Evolutionary conservation across 768 basidiomycete genomes (phyloP).

Genomic region (Boletales sp.): DNA sequence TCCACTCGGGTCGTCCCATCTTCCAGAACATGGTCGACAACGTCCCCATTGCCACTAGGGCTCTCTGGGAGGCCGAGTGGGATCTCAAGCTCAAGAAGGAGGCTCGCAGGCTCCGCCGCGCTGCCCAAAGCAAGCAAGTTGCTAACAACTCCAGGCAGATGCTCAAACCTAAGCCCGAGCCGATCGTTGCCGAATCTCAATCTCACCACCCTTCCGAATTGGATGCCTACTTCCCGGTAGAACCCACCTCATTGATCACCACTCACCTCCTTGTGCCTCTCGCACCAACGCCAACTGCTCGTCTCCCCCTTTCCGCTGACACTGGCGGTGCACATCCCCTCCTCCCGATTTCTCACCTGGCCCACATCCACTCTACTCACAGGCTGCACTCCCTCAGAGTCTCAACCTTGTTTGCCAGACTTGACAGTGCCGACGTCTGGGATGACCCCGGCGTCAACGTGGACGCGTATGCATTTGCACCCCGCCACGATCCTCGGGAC

Average conservation of each 20-base stretch:
- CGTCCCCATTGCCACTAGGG: constrained; percentile 71
- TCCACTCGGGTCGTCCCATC: constrained; percentile 67
- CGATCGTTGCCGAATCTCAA: constrained; percentile 1
- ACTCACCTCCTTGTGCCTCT: constrained; percentile 75
- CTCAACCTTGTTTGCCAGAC: constrained; percentile 61
- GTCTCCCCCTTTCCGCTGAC: constrained; percentile 50
- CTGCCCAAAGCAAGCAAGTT: constrained; percentile 16
- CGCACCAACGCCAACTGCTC: constrained; percentile 66
- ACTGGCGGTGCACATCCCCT: constrained; percentile 29
- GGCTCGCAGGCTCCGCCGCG: constrained; percentile 22
- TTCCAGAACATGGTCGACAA: constrained; percentile 81
- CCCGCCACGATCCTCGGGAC: constrained; percentile 26
- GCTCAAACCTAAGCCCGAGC: constrained; percentile 22
- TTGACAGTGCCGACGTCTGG: constrained; percentile 73
- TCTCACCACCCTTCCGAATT: constrained; percentile 35
- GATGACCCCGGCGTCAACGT: constrained; percentile 44
- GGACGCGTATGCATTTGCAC: constrained; percentile 58
- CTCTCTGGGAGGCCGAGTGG: constrained; percentile 72
- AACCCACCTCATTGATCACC: constrained; percentile 39
- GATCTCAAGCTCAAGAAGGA: constrained; percentile 50
- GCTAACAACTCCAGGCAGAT: constrained; percentile 24
- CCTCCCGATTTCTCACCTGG: constrained; percentile 53
- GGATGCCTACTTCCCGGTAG: constrained; percentile 59
- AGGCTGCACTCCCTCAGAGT: constrained; percentile 60
- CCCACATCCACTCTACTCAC: constrained; percentile 49